Evolutionary conservation across 2,329 filamentous ascomycete genomes (phyloP).

Genomic region (Raffaelea albimanens): DNA sequence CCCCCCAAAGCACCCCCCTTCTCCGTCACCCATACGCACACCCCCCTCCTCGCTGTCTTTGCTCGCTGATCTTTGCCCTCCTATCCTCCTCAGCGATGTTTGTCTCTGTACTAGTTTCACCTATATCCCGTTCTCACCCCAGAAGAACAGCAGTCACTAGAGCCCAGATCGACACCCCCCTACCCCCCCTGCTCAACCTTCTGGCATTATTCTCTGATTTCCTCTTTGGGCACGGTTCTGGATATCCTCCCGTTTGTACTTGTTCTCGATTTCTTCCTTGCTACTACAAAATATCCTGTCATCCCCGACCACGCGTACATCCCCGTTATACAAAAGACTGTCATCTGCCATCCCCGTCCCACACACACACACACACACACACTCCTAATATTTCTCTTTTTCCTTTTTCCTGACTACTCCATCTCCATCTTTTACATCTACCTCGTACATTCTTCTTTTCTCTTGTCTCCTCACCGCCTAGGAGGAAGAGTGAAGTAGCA

Average conservation of each 20-base stretch:
- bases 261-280: neutral
- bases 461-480: neutral
- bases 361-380: conserved; percentile 3
- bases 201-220: conserved; percentile 1
- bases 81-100: neutral
- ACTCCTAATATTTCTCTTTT: neutral
- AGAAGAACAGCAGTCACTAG: conserved; percentile 2
- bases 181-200: neutral
- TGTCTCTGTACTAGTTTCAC: conserved; percentile 3
- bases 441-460: neutral
- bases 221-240: conserved; percentile 4
- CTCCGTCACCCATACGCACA: neutral
- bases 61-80: neutral
- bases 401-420: neutral
- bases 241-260: neutral
- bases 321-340: conserved; percentile 9
- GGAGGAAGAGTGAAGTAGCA: neutral
- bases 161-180: conserved; percentile 3
- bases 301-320: neutral
- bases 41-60: neutral
- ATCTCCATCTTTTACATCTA: neutral
- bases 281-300: neutral
- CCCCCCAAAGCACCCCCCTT: neutral
- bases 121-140: too few relatives aligned
- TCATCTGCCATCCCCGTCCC: conserved; percentile 10